Percentiles rank a stretch among this genome's conserved stretches.
These are phyloP conservation scores for Darksidea phi DNA, from an alignment of 495 filamentous ascomycete genomes.

Conservation along the genomic window DNA sequence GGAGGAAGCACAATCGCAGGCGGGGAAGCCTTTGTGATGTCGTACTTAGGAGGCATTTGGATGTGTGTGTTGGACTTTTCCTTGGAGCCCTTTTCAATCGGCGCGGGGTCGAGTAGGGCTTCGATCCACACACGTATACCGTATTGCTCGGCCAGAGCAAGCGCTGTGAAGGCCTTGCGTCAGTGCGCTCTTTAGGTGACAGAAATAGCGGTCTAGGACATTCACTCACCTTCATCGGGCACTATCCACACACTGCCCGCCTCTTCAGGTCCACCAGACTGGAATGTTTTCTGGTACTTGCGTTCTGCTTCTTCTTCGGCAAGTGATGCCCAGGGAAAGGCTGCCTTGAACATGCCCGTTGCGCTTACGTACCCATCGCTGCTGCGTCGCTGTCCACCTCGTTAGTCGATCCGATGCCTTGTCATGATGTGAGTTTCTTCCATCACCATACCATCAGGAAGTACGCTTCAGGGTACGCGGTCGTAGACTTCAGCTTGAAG, in stretches of 20 bases:
- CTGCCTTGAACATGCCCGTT: conserved; percentile 99
- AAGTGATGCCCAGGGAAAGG: conserved; percentile 86
- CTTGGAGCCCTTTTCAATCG: conserved; percentile 56
- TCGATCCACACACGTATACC: conserved; percentile 81
- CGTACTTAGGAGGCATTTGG: conserved; percentile 45
- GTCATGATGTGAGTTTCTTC: conserved; percentile 1
- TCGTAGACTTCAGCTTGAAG: conserved; percentile 63
- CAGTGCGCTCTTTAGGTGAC: conserved; percentile 7
- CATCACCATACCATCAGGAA: conserved; percentile 77
- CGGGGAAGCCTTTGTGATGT: conserved; percentile 42
- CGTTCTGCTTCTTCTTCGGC: conserved; percentile 85
- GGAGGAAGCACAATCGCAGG: conserved; percentile 42
- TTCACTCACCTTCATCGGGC: conserved; percentile 67
- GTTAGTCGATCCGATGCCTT: conserved; percentile 22
- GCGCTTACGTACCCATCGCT: conserved; percentile 92
- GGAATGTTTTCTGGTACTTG: conserved; percentile 74
- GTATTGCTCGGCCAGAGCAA: conserved; percentile 81
- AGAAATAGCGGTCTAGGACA: neutral
- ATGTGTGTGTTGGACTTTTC: conserved; percentile 48
- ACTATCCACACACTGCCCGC: conserved; percentile 97
- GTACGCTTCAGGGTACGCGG: conserved; percentile 75
- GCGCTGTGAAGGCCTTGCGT: conserved; percentile 53
- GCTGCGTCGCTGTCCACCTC: conserved; percentile 66
- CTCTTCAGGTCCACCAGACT: conserved; percentile 80
- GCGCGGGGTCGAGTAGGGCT: conserved; percentile 79